phyloP scores from a whole-genome alignment of 1,284 basidiomycete genomes.

The Heliocybe sulcata region DNA sequence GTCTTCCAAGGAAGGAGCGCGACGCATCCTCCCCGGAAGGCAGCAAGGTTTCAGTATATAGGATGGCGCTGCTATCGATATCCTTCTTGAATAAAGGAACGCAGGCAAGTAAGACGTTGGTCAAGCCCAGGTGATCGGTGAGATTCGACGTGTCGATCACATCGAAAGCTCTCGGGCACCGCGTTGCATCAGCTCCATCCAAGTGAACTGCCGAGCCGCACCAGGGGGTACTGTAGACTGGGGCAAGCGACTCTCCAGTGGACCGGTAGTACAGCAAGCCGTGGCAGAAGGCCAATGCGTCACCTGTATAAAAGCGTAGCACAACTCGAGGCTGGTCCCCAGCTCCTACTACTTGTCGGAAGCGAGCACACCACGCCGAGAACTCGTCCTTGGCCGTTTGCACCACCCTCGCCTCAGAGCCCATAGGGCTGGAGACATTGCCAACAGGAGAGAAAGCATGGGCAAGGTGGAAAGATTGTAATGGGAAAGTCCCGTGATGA shows the following conservation, averaged over 20 bases:
- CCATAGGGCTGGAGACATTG: no score
- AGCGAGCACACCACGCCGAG: constrained; percentile 26
- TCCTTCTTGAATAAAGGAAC: constrained; percentile 26
- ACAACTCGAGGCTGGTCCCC: background rate
- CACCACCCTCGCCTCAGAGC: constrained; percentile 6
- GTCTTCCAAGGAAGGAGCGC: constrained; percentile 23
- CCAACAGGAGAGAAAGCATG: constrained; percentile 18
- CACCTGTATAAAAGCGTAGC: constrained; percentile 29
- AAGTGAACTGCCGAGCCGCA: background rate
- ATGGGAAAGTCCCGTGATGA: constrained; percentile 40
- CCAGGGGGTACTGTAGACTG: constrained; percentile 1
- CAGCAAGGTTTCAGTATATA: constrained; percentile 38
- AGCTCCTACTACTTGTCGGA: constrained; percentile 8
- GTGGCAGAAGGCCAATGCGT: constrained; percentile 18
- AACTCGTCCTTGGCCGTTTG: constrained; percentile 25
- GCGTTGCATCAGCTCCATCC: constrained; percentile 28
- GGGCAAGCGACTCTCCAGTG: constrained; percentile 23
- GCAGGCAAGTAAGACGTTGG: constrained; percentile 38
- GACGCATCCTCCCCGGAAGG: constrained; percentile 17
- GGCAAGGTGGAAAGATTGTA: constrained; percentile 39
- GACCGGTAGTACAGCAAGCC: background rate
- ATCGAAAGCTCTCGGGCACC: constrained; percentile 33
- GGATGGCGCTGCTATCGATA: constrained; percentile 16
- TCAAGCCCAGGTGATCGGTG: constrained; percentile 38
- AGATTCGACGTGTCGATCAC: constrained; percentile 51